phyloP scores from a whole-genome alignment of 2,329 filamentous ascomycete species.

The Sclerotinia glacialis region DNA sequence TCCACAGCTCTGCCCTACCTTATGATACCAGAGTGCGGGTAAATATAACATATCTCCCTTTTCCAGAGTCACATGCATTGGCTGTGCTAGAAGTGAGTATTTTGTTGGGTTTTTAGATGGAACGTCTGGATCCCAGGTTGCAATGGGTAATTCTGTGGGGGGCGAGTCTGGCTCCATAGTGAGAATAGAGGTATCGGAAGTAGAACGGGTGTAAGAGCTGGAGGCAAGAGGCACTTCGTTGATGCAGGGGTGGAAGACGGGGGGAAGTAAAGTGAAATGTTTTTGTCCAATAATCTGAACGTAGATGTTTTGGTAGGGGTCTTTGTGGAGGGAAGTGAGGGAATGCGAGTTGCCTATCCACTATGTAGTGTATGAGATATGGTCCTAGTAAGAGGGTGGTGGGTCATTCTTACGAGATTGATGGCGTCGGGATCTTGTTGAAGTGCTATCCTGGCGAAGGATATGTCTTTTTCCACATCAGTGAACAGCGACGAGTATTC shows the following conservation, averaged over 20 bases:
- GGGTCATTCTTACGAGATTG: conserved; percentile 51
- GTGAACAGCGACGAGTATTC: conserved; percentile 65
- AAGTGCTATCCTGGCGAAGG: conserved; percentile 72
- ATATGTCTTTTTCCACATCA: conserved; percentile 62
- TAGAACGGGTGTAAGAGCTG: conserved; percentile 10
- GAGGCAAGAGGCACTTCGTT: conserved; percentile 18
- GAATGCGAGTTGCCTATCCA: conserved; percentile 76
- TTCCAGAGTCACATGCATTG: conserved; percentile 64
- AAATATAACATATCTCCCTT: conserved; percentile 80
- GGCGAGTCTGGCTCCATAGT: conserved; percentile 7
- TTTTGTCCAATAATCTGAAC: conserved; percentile 72
- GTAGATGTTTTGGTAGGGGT: conserved; percentile 84
- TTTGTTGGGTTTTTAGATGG: conserved; percentile 45
- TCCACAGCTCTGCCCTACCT: conserved; percentile 69
- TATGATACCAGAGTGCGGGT: conserved; percentile 81
- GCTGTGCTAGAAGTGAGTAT: conserved; percentile 59
- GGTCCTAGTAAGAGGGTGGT: too few species aligned
- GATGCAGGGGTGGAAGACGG: conserved; percentile 43
- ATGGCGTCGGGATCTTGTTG: conserved; percentile 66
- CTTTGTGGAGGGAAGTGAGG: conserved; percentile 72
- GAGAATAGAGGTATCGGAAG: not conserved
- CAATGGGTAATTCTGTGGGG: conserved; percentile 55
- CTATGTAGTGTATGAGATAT: conserved; percentile 4
- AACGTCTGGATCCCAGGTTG: conserved; percentile 66
- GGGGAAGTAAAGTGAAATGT: conserved; percentile 72